Evolutionary conservation across 352 stramenopile species (phyloP), one percentile per base, ranked within the genome.

Genomic region (Globisporangium splendens): DNA sequence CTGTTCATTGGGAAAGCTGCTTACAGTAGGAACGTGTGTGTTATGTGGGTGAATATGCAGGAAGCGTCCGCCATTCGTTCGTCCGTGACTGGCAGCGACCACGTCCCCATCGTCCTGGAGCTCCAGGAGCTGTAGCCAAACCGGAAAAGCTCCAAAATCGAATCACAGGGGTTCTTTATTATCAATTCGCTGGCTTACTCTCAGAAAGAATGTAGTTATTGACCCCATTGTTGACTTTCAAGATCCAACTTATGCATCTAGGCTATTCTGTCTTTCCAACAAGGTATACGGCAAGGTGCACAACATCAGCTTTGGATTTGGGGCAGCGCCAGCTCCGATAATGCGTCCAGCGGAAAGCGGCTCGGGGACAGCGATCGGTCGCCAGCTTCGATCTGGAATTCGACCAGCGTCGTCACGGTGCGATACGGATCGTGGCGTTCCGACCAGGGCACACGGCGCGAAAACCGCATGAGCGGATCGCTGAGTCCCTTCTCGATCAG

Each of bases 31-130:
- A 41, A 7, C 7, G 10, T 54, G 46, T 46, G 65, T n/a, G n/a
- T 38, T 10, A 58, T 31, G 44, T 61, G 44, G 28, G 33, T 59
- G 20, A 43, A 21, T 22, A 17, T 28, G 10, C 57, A 87, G 72
- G 60, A 79, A 43, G 63, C 69, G 46, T 83, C 85, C 15, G 83
- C 73, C 50, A 88, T 95, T 43, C 79, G 85, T 15, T 62, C 73
- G 35, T 62, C 63, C 50, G 80, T 95, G 28, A 70, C 64, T 8
- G 85, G 85, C 17, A 93, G 83, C 66, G 85, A 95, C 54, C 85
- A 95, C 59, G 72, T 93, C 17, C 85, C 85, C 8, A 79, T 95
- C 49, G 82, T 78, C 3, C 59, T 93, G 21, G 78, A 89, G 46
- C 72, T 91, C 50, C 59, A 64, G 17, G 47, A 57, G 20, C 38